A percentile compares a stretch with the other conserved stretches of the same genome.
Evolutionary conservation across 73 alveolate species (phyloP).

Genomic region (Stentor coeruleus): DNA sequence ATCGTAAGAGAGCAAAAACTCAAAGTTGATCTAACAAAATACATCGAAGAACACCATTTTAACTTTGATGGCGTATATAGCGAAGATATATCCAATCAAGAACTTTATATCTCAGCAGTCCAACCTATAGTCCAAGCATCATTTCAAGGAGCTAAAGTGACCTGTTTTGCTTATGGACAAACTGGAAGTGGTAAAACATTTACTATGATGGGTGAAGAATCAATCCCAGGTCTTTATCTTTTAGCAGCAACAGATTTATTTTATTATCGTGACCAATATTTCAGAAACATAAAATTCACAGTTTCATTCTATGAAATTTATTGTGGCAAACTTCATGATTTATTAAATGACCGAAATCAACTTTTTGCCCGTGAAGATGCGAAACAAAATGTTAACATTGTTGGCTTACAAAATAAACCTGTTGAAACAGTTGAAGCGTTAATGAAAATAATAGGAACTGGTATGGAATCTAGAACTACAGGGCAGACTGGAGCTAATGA

Average conservation of each 20-base stretch:
- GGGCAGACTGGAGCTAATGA: constrained; percentile 55
- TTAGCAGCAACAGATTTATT: constrained; percentile 96
- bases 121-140: constrained; percentile 78
- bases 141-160: constrained; percentile 75
- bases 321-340: constrained; percentile 98
- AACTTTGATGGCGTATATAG: constrained; percentile 53
- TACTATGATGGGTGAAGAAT: constrained; percentile 67
- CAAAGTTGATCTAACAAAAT: constrained; percentile 97
- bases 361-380: constrained; percentile 98
- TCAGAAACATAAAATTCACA: constrained; percentile 64
- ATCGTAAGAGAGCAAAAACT: constrained; percentile 95
- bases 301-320: constrained; percentile 98
- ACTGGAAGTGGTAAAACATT: constrained; percentile 82
- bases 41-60: constrained; percentile 80
- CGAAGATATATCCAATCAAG: constrained; percentile 40
- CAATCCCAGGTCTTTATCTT: constrained; percentile 95
- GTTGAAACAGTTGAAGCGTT: constrained; percentile 59
- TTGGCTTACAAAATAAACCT: constrained; percentile 81
- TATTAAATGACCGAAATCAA: constrained; percentile 85
- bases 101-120: constrained; percentile 61
- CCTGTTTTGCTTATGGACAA: constrained; percentile 94
- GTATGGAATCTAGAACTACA: constrained; percentile 64
- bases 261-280: constrained; percentile 40
- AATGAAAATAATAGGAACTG: constrained; percentile 72
- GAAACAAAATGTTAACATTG: constrained; percentile 94